A percentile compares a stretch with the other conserved stretches of the same genome.
These are phyloP conservation scores for Umbelopsis sp. DNA, from an alignment of 192 early-diverging fungal genomes.

Conservation along the genomic window DNA sequence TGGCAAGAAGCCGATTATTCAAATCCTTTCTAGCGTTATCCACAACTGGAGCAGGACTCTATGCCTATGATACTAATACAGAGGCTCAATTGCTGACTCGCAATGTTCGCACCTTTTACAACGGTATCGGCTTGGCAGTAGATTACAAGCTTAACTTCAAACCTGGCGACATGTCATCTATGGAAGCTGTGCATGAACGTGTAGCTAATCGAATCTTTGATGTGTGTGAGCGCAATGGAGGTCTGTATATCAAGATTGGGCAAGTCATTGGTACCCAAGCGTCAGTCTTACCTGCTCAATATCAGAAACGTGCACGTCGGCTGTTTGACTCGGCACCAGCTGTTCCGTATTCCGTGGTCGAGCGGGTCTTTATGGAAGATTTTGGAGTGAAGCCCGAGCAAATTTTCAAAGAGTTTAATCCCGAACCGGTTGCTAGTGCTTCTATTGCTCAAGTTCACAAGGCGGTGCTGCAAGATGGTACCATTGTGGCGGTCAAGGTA, in stretches of 20 bases:
- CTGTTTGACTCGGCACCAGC: constrained; percentile 86
- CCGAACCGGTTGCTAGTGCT: constrained; percentile 76
- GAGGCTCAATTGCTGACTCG: constrained; percentile 51
- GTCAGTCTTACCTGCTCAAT: constrained; percentile 63
- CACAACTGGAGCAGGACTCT: constrained; percentile 34
- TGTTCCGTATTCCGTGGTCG: constrained; percentile 63
- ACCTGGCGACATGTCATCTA: constrained; percentile 40
- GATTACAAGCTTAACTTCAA: constrained; percentile 88
- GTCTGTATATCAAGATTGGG: constrained; percentile 91
- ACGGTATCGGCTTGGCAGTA: constrained; percentile 50
- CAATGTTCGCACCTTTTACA: constrained; percentile 49
- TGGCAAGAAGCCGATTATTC: not conserved
- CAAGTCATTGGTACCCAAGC: constrained; percentile 73
- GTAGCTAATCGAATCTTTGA: constrained; percentile 72
- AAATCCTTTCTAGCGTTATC: not conserved
- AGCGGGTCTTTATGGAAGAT: constrained; percentile 66
- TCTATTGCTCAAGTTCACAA: constrained; percentile 96
- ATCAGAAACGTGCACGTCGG: constrained; percentile 57
- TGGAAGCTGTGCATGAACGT: constrained; percentile 73
- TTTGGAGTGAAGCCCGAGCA: constrained; percentile 60
- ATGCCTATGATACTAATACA: constrained; percentile 43
- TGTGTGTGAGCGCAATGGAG: constrained; percentile 81
- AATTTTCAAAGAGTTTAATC: constrained; percentile 74
- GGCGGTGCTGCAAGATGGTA: constrained; percentile 68
- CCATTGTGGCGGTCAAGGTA: constrained; percentile 86